These are phyloP conservation scores for Leccinum boreale DNA, from an alignment of 768 basidiomycete species.

Conservation along the genomic window DNA sequence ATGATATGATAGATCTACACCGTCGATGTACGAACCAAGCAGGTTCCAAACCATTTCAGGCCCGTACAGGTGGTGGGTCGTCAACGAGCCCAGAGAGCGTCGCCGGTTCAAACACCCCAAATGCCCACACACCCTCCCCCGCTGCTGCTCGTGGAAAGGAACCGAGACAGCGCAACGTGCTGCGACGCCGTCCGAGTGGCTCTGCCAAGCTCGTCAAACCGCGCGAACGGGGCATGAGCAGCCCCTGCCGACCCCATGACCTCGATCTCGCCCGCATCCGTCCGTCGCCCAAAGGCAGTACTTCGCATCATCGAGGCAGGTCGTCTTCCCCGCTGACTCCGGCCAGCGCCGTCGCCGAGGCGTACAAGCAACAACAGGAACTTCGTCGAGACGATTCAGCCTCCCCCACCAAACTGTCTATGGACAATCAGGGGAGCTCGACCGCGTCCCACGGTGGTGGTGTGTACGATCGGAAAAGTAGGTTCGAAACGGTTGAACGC, in stretches of 20 bases:
- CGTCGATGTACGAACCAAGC: constrained; percentile 21
- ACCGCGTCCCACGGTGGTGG: constrained; percentile 6
- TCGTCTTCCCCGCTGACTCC: constrained; percentile 36
- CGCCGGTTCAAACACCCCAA: constrained; percentile 1
- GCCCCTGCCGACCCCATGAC: background rate
- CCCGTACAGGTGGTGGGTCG: background rate
- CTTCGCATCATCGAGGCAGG: background rate
- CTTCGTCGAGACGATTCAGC: constrained; percentile 13
- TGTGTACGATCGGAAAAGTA: constrained; percentile 14
- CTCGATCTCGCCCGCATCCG: background rate
- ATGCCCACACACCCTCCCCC: background rate
- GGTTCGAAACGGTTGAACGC: constrained; percentile 2
- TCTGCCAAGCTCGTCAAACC: constrained; percentile 20
- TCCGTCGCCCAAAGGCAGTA: background rate
- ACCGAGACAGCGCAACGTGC: constrained; percentile 28
- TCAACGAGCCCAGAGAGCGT: constrained; percentile 15
- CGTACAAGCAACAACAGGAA: constrained; percentile 45
- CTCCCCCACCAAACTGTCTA: constrained; percentile 18
- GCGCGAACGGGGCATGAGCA: constrained; percentile 13
- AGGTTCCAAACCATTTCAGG: constrained; percentile 1
- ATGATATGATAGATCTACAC: constrained; percentile 10
- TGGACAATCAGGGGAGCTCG: constrained; percentile 25
- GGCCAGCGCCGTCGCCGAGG: constrained; percentile 43
- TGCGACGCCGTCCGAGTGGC: constrained; percentile 31
- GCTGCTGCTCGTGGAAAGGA: constrained; percentile 6